phyloP scores from a whole-genome alignment of 306 rosid genomes.

The Medicago lupulina region DNA sequence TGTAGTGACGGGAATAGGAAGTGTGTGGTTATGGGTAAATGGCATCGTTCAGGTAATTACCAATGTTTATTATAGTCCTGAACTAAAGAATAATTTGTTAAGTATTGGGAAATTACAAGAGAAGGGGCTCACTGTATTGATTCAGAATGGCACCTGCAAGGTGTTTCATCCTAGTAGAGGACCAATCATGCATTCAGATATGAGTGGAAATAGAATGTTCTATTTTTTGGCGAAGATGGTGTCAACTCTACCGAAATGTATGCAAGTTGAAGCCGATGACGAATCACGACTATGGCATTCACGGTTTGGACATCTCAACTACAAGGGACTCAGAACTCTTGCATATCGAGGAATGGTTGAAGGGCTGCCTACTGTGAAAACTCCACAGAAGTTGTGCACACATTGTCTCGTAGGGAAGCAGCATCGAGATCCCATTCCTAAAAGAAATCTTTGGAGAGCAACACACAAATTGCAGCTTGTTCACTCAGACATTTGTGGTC shows the following conservation, averaged over 20 bases:
- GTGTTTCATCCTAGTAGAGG: neutral
- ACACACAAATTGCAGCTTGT: too few relatives aligned
- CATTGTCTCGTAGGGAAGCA: too few relatives aligned
- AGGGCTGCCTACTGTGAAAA: neutral
- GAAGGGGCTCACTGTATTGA: neutral
- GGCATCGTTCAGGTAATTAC: neutral
- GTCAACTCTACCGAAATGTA: neutral
- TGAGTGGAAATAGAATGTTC: neutral
- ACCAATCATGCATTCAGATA: neutral
- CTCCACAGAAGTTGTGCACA: neutral
- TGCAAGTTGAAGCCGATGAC: neutral
- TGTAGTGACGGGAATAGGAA: neutral
- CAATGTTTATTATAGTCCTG: neutral
- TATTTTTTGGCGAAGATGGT: neutral
- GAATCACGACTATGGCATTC: neutral
- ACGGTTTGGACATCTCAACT: neutral
- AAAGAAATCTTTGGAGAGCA: too few relatives aligned
- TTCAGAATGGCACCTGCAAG: neutral
- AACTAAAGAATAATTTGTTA: neutral
- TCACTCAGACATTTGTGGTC: too few relatives aligned
- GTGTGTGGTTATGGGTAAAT: neutral
- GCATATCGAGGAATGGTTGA: neutral
- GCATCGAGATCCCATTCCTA: too few relatives aligned
- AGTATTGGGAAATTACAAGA: neutral
- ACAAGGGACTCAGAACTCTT: too few relatives aligned